Conservation (phyloP, 495 filamentous ascomycete species). For the Xylaria telfairii region DNA sequence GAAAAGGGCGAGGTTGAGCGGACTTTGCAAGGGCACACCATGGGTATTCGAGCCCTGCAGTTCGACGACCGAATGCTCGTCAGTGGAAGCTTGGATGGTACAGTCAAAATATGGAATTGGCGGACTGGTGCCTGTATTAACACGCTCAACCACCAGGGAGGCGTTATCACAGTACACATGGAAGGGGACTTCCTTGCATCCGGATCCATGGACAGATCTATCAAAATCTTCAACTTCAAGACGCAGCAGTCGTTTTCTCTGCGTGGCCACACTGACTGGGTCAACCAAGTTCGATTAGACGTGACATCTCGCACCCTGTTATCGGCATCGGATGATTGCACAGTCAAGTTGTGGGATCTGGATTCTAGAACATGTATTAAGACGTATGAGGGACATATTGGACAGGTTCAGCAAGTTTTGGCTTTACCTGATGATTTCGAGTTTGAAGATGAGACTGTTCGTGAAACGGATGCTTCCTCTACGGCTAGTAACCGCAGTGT, state of each 20-base stretch:
- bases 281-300: conserved; percentile 90
- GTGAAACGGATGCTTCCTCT: conserved; percentile 62
- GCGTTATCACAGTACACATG: conserved; percentile 87
- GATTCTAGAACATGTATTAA: conserved; percentile 79
- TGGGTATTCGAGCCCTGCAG: conserved; percentile 84
- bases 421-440: conserved; percentile 85
- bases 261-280: conserved; percentile 88
- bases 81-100: conserved; percentile 78
- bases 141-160: conserved; percentile 77
- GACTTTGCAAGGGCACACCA: conserved; percentile 80
- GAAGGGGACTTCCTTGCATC: conserved; percentile 81
- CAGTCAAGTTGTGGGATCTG: conserved; percentile 90
- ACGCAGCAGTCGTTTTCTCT: conserved; percentile 79
- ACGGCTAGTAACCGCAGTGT: conserved; percentile 47
- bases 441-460: conserved; percentile 72
- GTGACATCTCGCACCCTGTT: conserved; percentile 80
- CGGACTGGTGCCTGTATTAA: conserved; percentile 86
- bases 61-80: conserved; percentile 93
- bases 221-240: conserved; percentile 94
- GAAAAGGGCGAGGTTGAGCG: conserved; percentile 84
- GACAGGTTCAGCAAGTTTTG: conserved; percentile 90
- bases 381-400: conserved; percentile 90
- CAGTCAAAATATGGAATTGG: conserved; percentile 95
- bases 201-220: conserved; percentile 84
- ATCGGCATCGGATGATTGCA: conserved; percentile 93